Evolutionary conservation across 305 asterid species (phyloP).

Genomic region (Ilex paraguariensis): DNA sequence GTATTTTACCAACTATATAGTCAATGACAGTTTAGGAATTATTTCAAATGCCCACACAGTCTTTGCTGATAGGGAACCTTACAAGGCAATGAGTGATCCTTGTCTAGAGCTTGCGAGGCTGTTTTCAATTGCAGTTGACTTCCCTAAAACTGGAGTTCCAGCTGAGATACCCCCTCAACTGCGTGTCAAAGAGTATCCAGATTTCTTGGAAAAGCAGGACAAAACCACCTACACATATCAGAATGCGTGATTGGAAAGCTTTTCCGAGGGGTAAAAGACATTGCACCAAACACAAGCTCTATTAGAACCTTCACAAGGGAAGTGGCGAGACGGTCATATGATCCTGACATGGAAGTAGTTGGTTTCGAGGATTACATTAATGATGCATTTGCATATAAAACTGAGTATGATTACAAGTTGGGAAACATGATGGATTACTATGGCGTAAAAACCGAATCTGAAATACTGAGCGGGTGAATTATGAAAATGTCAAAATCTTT

Average conservation of each 20-base stretch:
- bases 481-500: constrained; percentile 70
- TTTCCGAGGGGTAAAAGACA: constrained; percentile 57
- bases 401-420: constrained; percentile 65
- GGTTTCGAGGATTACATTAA: constrained; percentile 59
- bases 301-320: constrained; percentile 47
- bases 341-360: constrained; percentile 52
- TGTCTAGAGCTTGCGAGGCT: constrained; percentile 65
- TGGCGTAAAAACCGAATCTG: constrained; percentile 82
- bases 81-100: constrained; percentile 45
- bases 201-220: constrained; percentile 92
- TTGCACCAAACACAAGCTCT: constrained; percentile 34
- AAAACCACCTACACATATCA: constrained; percentile 50
- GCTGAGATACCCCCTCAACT: constrained; percentile 71
- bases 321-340: constrained; percentile 57
- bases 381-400: constrained; percentile 62
- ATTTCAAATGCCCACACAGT: constrained; percentile 84
- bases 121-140: constrained; percentile 83
- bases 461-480: constrained; percentile 68
- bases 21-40: constrained; percentile 79
- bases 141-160: constrained; percentile 86
- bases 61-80: constrained; percentile 62
- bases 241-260: constrained; percentile 71
- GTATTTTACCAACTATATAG: constrained; percentile 83
- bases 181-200: constrained; percentile 81
- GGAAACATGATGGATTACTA: constrained; percentile 87